Percentiles rank a stretch among this genome's conserved stretches.
Evolutionary conservation across 345 rosid genomes (phyloP).

Genomic region (Eucalyptus grandis): DNA sequence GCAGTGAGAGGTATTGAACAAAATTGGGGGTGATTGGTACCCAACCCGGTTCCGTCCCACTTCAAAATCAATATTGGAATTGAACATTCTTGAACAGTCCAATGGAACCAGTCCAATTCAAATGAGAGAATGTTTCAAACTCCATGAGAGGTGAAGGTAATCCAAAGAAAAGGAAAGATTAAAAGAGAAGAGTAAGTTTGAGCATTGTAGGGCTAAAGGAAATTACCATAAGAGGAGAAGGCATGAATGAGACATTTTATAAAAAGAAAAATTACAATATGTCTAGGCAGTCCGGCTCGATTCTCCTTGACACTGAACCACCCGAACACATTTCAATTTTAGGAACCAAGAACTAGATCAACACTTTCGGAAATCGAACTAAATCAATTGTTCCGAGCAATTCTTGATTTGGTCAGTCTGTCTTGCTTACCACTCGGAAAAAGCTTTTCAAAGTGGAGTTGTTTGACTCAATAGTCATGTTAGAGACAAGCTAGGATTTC

Average conservation of each 20-base stretch:
- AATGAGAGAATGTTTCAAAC: too few relatives aligned
- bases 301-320: fast-evolving
- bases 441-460: not conserved
- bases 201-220: too few relatives aligned
- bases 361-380: not conserved
- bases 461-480: not conserved
- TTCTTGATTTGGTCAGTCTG: too few relatives aligned
- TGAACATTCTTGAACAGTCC: not conserved
- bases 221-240: not conserved
- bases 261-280: too few relatives aligned
- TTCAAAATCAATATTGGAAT: fast-evolving
- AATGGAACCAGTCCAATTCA: not conserved
- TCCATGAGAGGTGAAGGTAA: not conserved
- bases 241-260: not conserved
- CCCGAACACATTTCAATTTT: too few relatives aligned
- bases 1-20: not conserved
- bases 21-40: too few relatives aligned
- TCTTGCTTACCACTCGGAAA: not conserved
- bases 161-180: not conserved
- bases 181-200: not conserved
- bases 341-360: not conserved
- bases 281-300: fast-evolving
- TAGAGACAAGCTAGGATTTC: not conserved
- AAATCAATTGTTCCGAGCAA: fast-evolving
- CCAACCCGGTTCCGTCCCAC: fast-evolving